These are phyloP conservation scores for Penicillium thymicola DNA, from an alignment of 2,329 filamentous ascomycete genomes.

Conservation along the genomic window DNA sequence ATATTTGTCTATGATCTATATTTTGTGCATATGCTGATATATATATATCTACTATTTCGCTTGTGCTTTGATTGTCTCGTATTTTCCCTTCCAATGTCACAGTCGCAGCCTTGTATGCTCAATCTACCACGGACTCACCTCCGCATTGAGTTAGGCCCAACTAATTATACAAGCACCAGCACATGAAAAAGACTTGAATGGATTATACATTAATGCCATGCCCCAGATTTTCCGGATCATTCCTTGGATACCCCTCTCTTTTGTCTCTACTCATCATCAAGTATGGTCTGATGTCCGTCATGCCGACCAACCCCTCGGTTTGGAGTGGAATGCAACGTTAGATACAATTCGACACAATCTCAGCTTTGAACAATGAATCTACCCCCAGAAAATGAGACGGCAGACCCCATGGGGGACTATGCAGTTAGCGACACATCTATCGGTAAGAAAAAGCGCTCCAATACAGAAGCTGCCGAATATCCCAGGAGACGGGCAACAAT, in stretches of 20 bases:
- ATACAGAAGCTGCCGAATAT: slow-evolving; percentile 31
- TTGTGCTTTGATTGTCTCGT: background rate
- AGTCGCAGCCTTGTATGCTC: background rate
- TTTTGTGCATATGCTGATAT: background rate
- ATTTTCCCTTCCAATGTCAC: background rate
- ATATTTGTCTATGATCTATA: background rate
- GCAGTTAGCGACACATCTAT: slow-evolving; percentile 14
- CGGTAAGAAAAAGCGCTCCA: slow-evolving; percentile 30
- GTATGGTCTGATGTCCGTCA: slow-evolving; percentile 5
- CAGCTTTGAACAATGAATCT: background rate
- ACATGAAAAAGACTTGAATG: background rate
- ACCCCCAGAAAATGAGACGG: slow-evolving; percentile 5
- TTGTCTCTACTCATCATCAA: background rate
- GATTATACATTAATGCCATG: background rate
- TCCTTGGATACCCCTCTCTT: background rate
- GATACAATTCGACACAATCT: background rate
- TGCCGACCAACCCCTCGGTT: background rate
- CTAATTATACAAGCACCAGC: background rate
- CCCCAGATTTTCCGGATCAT: background rate
- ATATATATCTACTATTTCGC: background rate
- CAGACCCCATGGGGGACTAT: slow-evolving; percentile 7
- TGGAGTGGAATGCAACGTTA: slow-evolving; percentile 1
- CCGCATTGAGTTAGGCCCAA: background rate
- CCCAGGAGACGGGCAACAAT: slow-evolving; percentile 35
- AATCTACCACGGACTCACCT: background rate